These are phyloP conservation scores for Flaveria floridana DNA, from an alignment of 140 eudicot genomes.

Conservation along the genomic window DNA sequence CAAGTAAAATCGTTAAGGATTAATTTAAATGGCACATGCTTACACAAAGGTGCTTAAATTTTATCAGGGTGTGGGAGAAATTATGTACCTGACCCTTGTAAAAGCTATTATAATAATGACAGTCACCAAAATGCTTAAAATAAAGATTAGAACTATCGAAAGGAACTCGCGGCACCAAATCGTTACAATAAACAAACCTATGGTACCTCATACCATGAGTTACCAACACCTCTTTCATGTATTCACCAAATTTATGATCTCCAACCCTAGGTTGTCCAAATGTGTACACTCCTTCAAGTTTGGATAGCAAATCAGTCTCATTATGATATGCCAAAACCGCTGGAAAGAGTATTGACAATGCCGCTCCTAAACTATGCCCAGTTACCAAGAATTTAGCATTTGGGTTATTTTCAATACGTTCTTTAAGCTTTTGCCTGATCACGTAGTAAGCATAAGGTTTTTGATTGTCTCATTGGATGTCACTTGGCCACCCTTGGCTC, in stretches of 20 bases:
- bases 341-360: slow-evolving; percentile 39
- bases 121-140: slow-evolving; percentile 62
- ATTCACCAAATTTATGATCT: slow-evolving; percentile 41
- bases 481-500: slow-evolving; percentile 38
- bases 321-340: slow-evolving; percentile 39
- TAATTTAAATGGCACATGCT: not conserved
- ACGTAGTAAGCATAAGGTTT: slow-evolving; percentile 39
- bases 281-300: slow-evolving; percentile 50
- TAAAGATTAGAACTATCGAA: slow-evolving; percentile 39
- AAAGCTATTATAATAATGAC: slow-evolving; percentile 45
- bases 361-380: slow-evolving; percentile 69
- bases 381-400: slow-evolving; percentile 47
- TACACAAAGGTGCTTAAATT: not conserved
- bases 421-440: slow-evolving; percentile 39
- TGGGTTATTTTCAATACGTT: slow-evolving; percentile 24
- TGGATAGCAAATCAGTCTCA: slow-evolving; percentile 37
- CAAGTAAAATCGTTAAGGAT: not conserved
- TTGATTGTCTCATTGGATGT: slow-evolving; percentile 5
- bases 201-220: slow-evolving; percentile 31
- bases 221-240: slow-evolving; percentile 33
- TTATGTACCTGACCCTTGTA: slow-evolving; percentile 42
- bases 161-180: slow-evolving; percentile 63
- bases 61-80: not conserved
- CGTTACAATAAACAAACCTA: slow-evolving; percentile 56
- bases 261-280: slow-evolving; percentile 74